A percentile compares a stretch with the other conserved stretches of the same genome.
Conservation (phyloP, 2,329 filamentous ascomycete genomes). For the Exophiala aquamarina region DNA sequence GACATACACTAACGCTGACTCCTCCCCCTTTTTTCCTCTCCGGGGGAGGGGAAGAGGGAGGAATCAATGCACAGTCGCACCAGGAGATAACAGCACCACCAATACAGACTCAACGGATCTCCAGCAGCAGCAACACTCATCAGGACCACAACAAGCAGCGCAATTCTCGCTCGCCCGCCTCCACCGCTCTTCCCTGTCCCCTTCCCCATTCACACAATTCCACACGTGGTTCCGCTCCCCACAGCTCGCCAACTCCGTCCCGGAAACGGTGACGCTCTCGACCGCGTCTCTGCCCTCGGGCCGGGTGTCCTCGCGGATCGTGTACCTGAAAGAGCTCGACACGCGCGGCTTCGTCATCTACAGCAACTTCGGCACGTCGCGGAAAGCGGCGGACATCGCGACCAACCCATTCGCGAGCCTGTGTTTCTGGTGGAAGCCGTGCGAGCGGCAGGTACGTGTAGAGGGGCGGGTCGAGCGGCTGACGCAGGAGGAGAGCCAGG, state of each 20-base stretch:
- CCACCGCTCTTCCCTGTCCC: conserved; percentile 58
- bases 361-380: conserved; percentile 82
- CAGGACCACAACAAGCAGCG: conserved; percentile 56
- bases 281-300: conserved; percentile 83
- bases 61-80: neutral
- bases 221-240: conserved; percentile 83
- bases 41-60: too few relatives aligned
- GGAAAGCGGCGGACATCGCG: conserved; percentile 65
- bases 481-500: conserved; percentile 67
- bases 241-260: conserved; percentile 65
- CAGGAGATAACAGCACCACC: conserved; percentile 1
- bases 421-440: conserved; percentile 84
- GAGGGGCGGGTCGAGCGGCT: conserved; percentile 75
- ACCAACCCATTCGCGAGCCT: conserved; percentile 76
- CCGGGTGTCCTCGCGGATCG: conserved; percentile 77
- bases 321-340: conserved; percentile 96
- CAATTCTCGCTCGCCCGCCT: conserved; percentile 73
- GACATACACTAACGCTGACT: neutral
- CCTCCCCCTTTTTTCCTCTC: neutral
- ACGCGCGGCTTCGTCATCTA: conserved; percentile 82
- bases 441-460: conserved; percentile 88
- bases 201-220: conserved; percentile 78
- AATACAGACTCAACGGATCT: too few relatives aligned
- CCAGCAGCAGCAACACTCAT: conserved; percentile 2
- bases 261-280: conserved; percentile 84